A percentile compares a stretch with the other conserved stretches of the same genome.
phyloP scores from a whole-genome alignment of 2,329 filamentous ascomycete genomes.

The Aureobasidium melanogenum region DNA sequence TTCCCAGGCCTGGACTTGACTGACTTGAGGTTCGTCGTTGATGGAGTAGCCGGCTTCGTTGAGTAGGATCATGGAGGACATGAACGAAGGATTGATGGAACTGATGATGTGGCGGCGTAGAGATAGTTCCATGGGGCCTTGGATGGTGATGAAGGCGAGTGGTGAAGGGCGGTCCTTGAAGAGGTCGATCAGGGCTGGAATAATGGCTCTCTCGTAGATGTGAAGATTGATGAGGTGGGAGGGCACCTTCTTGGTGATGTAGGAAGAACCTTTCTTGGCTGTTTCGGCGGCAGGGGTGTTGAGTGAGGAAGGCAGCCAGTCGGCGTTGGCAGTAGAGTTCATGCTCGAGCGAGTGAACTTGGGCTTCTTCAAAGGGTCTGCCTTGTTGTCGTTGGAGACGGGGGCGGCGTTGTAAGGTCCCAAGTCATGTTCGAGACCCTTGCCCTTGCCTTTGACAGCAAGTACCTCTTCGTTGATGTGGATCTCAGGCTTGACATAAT shows the following conservation, averaged over 20 bases:
- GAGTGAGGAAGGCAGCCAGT: background rate
- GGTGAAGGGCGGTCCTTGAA: background rate
- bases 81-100: background rate
- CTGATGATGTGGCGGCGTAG: slow-evolving; percentile 8
- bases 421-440: background rate
- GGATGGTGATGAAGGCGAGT: slow-evolving; percentile 2
- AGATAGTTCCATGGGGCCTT: background rate
- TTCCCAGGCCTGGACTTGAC: background rate
- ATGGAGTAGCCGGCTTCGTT: background rate
- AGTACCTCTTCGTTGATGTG: background rate
- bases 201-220: background rate
- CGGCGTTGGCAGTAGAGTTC: background rate
- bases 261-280: background rate
- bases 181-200: background rate
- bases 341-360: background rate
- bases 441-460: background rate
- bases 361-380: background rate
- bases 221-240: background rate
- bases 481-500: slow-evolving; percentile 7
- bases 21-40: background rate
- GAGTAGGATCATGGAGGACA: background rate
- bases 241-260: background rate
- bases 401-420: background rate
- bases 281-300: background rate
- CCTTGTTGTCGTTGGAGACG: background rate